These are phyloP conservation scores for Coffea humblotiana DNA, from an alignment of 305 asterid genomes.

Conservation along the genomic window DNA sequence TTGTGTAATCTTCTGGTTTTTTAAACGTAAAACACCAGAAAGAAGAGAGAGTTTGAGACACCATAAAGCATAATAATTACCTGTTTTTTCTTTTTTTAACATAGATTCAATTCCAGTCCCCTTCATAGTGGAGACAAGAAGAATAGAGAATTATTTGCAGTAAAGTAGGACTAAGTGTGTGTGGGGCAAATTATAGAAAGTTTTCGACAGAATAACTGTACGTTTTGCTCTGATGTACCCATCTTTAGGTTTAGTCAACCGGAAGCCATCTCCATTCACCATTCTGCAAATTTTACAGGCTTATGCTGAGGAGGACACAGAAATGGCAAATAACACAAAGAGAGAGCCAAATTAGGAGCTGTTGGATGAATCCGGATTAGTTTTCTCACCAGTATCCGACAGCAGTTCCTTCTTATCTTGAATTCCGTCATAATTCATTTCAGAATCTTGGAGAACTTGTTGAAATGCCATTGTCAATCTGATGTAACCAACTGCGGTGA, in stretches of 20 bases:
- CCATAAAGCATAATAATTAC: neutral
- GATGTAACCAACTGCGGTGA: neutral
- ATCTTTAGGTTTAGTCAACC: slow-evolving; percentile 21
- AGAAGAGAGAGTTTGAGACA: neutral
- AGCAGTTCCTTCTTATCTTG: neutral
- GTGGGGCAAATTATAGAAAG: slow-evolving; percentile 5
- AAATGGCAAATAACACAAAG: neutral
- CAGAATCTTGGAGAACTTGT: neutral
- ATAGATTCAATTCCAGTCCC: slow-evolving; percentile 11
- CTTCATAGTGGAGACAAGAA: slow-evolving; percentile 26
- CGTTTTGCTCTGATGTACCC: slow-evolving; percentile 4
- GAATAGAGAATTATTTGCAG: slow-evolving; percentile 27
- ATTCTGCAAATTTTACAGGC: slow-evolving; percentile 1
- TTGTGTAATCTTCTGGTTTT: neutral
- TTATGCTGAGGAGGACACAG: neutral
- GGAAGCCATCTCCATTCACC: slow-evolving; percentile 14
- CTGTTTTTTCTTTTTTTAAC: neutral
- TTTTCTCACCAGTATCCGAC: neutral
- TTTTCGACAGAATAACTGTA: slow-evolving; percentile 4
- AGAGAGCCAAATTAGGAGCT: neutral
- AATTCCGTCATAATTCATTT: neutral
- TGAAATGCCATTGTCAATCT: neutral
- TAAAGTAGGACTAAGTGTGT: slow-evolving; percentile 18
- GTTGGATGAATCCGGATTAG: neutral
- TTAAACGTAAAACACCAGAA: neutral